phyloP scores from a whole-genome alignment of 2,329 filamentous ascomycete genomes.

The Cyclaneusma minus region DNA sequence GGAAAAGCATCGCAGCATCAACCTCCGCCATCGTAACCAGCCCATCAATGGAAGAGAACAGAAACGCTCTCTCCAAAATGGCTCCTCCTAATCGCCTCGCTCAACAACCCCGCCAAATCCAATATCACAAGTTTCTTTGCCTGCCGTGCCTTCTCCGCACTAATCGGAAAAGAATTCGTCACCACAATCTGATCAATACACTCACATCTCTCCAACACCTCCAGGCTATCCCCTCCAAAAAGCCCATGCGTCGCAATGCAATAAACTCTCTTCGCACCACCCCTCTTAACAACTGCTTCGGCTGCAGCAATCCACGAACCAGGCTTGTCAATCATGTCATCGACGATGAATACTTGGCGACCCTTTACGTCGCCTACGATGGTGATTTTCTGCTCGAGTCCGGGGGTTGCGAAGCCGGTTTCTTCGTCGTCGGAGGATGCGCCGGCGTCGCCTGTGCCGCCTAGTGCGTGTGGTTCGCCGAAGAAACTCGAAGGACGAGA shows the following conservation, averaged over 20 bases:
- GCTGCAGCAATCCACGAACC: constrained; percentile 95
- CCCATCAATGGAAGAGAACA: constrained; percentile 19
- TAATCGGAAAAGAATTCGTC: constrained; percentile 93
- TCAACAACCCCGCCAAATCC: constrained; percentile 73
- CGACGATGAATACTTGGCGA: constrained; percentile 82
- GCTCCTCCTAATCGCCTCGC: constrained; percentile 88
- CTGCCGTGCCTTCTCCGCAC: constrained; percentile 51
- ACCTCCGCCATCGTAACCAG: constrained; percentile 2
- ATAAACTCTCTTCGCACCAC: constrained; percentile 83
- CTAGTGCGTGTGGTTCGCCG: constrained; percentile 52
- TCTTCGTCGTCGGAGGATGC: constrained; percentile 85
- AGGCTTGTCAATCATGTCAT: constrained; percentile 98
- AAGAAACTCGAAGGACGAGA: constrained; percentile 72
- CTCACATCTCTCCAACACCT: constrained; percentile 80
- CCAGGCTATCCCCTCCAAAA: constrained; percentile 78
- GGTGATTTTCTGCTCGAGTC: constrained; percentile 87
- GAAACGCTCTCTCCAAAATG: constrained; percentile 85
- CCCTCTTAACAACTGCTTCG: constrained; percentile 89
- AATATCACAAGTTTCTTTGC: constrained; percentile 78
- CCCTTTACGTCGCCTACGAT: constrained; percentile 89
- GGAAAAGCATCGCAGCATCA: constrained; percentile 2
- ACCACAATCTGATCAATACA: constrained; percentile 91
- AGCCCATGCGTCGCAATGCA: constrained; percentile 95
- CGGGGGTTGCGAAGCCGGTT: constrained; percentile 64
- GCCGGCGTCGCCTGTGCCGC: constrained; percentile 72